phyloP scores from a whole-genome alignment of 306 rosid genomes.

The Datisca glomerata region DNA sequence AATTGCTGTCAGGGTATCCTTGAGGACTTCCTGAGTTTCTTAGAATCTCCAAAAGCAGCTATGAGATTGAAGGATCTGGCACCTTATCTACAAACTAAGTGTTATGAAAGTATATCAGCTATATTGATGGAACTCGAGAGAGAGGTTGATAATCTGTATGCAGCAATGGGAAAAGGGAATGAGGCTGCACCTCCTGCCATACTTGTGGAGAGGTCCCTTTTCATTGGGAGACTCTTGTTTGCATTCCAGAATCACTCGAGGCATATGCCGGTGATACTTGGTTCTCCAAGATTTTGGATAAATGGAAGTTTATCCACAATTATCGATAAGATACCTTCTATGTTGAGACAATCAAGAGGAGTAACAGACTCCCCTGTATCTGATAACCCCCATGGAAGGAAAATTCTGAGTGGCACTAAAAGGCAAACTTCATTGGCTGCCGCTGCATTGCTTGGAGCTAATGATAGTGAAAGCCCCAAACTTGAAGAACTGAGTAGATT shows the following conservation, averaged over 20 bases:
- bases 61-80: slow-evolving; percentile 65
- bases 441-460: slow-evolving; percentile 69
- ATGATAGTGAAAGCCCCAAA: slow-evolving; percentile 67
- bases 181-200: slow-evolving; percentile 30
- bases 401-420: slow-evolving; percentile 24
- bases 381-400: slow-evolving; percentile 44
- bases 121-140: slow-evolving; percentile 45
- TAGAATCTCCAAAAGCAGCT: slow-evolving; percentile 90
- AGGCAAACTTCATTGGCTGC: slow-evolving; percentile 53
- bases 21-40: slow-evolving; percentile 69
- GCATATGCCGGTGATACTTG: slow-evolving; percentile 78
- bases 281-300: slow-evolving; percentile 81
- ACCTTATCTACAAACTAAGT: slow-evolving; percentile 68
- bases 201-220: slow-evolving; percentile 69
- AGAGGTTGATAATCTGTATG: slow-evolving; percentile 52
- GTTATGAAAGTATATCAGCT: slow-evolving; percentile 50
- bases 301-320: slow-evolving; percentile 35
- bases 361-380: slow-evolving; percentile 39
- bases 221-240: slow-evolving; percentile 84
- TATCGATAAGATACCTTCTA: slow-evolving; percentile 46
- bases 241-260: slow-evolving; percentile 80
- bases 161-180: slow-evolving; percentile 32
- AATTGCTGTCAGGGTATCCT: slow-evolving; percentile 63
- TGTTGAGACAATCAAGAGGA: slow-evolving; percentile 49
- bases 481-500: slow-evolving; percentile 58